Conservation (phyloP, 768 basidiomycete species). For the Phaeolepiota aurea region DNA sequence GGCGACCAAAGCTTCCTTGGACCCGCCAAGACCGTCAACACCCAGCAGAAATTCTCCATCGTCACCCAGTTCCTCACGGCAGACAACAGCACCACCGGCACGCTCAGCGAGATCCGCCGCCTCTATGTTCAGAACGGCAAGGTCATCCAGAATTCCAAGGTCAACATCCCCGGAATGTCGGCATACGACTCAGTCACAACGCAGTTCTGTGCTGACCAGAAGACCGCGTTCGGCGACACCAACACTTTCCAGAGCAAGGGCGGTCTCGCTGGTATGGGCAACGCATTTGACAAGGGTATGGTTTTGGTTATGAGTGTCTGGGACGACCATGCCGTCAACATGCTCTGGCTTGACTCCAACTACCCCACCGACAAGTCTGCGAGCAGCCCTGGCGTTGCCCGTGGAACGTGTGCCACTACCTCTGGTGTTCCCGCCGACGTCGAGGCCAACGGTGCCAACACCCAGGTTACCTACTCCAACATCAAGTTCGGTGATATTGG, state of each 20-base stretch:
- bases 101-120: slow-evolving; percentile 33
- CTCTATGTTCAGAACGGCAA: slow-evolving; percentile 35
- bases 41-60: slow-evolving; percentile 28
- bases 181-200: slow-evolving; percentile 30
- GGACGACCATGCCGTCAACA: slow-evolving; percentile 21
- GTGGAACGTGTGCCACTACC: background rate
- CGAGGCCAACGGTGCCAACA: background rate
- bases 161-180: slow-evolving; percentile 26
- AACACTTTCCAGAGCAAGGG: slow-evolving; percentile 29
- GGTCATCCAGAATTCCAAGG: slow-evolving; percentile 30
- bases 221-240: slow-evolving; percentile 30
- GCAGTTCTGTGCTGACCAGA: slow-evolving; percentile 29
- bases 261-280: slow-evolving; percentile 24
- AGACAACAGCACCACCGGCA: slow-evolving; percentile 26
- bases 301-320: slow-evolving; percentile 32
- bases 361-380: background rate
- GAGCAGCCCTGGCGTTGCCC: background rate
- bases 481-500: slow-evolving; percentile 2
- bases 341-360: slow-evolving; percentile 1
- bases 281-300: slow-evolving; percentile 27
- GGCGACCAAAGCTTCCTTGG: slow-evolving; percentile 31
- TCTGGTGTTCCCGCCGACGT: background rate
- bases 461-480: background rate
- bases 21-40: slow-evolving; percentile 27
- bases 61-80: slow-evolving; percentile 37